Base-by-base conservation (phyloP, 169 alveolate species). In the Plasmodium inui region DNA sequence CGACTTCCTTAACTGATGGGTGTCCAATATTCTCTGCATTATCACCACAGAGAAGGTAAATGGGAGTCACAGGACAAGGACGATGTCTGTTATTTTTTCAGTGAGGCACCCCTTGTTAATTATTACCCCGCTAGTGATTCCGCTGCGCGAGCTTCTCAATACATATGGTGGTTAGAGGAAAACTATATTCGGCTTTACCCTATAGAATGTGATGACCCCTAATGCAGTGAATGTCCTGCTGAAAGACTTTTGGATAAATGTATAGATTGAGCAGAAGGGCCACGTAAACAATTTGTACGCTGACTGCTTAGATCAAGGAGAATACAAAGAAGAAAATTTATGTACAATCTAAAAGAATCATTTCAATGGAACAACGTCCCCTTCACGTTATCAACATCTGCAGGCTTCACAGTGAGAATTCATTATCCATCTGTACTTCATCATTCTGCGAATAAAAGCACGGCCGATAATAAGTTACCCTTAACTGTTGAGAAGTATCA, bases 21-120 rank as follows among this genome's bases (percentile, higher is more conserved):
- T 72, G 17, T 72, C 67, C 34, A 84, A 84, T 34, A 39, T 84
- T 0, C 55, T 84, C n/a, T 84, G 92, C 19, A 71, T 84, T 44
- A 67, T 72, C 46, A 84, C 71, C 14, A 84, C 70, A 32, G 92
- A 84, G 76, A 72, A 72, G 44, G 55, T 84, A 22, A 84, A 84
- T 14, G 7, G 73, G 3, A 84, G 3, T 2, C 34, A 84, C 53
- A 84, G 41, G 44, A 30, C 83, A 5, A 84, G 71, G 22, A 28
- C 80, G 17, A 53, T 72, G 1, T 84, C 39, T 32, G 19, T 50
- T 14, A 84, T 84, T 14, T 32, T 71, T 17, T 44, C 53, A 6
- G 28, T 84, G 10, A 84, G 71, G 30, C 55, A 71, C 0, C 12
- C 39, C 10, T 57, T 78, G 17, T 8, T 71, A 28, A n/a, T 84